These are phyloP conservation scores for Terana coerulea DNA, from an alignment of 768 basidiomycete genomes.

Conservation along the genomic window DNA sequence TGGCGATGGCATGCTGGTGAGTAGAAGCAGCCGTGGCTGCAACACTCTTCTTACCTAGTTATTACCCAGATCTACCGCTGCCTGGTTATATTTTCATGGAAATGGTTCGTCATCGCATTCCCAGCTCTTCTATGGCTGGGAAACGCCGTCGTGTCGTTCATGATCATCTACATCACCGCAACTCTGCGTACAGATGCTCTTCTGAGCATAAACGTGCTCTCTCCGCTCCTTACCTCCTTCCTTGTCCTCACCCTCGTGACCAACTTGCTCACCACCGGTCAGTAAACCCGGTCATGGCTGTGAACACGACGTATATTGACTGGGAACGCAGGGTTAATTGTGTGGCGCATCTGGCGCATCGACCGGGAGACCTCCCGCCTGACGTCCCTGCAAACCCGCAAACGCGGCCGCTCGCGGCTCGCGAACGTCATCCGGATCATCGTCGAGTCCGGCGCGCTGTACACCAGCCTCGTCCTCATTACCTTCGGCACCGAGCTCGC, in stretches of 20 bases:
- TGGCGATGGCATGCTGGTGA: background rate
- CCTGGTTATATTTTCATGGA: conserved; percentile 21
- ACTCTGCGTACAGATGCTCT: conserved; percentile 3
- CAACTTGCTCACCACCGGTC: conserved; percentile 11
- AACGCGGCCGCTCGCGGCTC: background rate
- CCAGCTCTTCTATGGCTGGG: conserved; percentile 22
- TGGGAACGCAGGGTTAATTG: conserved; percentile 9
- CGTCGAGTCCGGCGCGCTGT: conserved; percentile 29
- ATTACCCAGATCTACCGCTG: conserved; percentile 20
- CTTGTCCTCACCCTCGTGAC: conserved; percentile 8
- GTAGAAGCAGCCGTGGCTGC: too few species aligned
- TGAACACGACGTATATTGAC: background rate
- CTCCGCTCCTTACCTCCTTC: conserved; percentile 13
- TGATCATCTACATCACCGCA: conserved; percentile 9
- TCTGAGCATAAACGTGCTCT: conserved; percentile 6
- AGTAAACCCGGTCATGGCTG: background rate
- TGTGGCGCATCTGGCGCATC: conserved; percentile 8
- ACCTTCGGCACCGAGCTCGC: conserved; percentile 20
- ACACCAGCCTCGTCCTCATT: conserved; percentile 19
- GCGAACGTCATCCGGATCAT: conserved; percentile 24
- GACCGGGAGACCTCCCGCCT: conserved; percentile 1
- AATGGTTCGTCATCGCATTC: conserved; percentile 15
- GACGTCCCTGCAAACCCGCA: background rate
- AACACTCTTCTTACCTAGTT: background rate
- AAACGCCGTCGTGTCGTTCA: conserved; percentile 7